Evolutionary conservation across 1,284 basidiomycete genomes (phyloP).

Genomic region (Ustilago esculenta): DNA sequence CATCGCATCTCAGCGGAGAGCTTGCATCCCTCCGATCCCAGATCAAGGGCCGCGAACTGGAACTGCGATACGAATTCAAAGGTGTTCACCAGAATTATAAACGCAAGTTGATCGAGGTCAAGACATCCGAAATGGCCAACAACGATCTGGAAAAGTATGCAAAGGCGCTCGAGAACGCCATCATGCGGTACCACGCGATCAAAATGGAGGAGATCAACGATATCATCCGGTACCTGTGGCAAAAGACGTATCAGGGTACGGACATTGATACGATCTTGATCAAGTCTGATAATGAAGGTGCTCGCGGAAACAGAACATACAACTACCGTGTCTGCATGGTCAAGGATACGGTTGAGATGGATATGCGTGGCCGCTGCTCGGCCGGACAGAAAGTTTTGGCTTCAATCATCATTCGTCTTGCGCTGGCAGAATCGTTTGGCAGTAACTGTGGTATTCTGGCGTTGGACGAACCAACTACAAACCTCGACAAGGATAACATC

Average conservation of each 20-base stretch:
- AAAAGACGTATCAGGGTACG: constrained; percentile 98
- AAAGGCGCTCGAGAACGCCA: constrained; percentile 91
- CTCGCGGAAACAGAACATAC: constrained; percentile 74
- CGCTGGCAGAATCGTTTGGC: constrained; percentile 94
- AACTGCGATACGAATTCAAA: constrained; percentile 83
- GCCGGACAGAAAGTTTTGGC: constrained; percentile 99
- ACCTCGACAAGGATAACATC: constrained; percentile 94
- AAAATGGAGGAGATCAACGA: constrained; percentile 99
- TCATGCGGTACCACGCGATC: constrained; percentile 96
- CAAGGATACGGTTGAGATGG: constrained; percentile 98
- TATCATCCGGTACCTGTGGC: constrained; percentile 81
- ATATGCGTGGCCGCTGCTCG: constrained; percentile 98
- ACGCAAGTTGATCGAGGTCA: constrained; percentile 91
- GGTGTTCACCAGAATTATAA: constrained; percentile 85
- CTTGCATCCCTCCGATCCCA: constrained; percentile 54
- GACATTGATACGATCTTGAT: constrained; percentile 99
- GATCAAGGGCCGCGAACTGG: constrained; percentile 73
- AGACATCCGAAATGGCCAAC: constrained; percentile 69
- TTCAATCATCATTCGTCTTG: constrained; percentile 98
- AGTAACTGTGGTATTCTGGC: constrained; percentile 98
- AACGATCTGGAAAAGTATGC: constrained; percentile 87
- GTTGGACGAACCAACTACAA: constrained; percentile 97
- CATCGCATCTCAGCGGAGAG: constrained; percentile 60
- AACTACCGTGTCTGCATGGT: constrained; percentile 97
- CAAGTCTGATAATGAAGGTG: constrained; percentile 89